Evolutionary conservation across 371 early-diverging fungal genomes (phyloP), one percentile per base, ranked within the genome.

Genomic region (Mortierella sp.): DNA sequence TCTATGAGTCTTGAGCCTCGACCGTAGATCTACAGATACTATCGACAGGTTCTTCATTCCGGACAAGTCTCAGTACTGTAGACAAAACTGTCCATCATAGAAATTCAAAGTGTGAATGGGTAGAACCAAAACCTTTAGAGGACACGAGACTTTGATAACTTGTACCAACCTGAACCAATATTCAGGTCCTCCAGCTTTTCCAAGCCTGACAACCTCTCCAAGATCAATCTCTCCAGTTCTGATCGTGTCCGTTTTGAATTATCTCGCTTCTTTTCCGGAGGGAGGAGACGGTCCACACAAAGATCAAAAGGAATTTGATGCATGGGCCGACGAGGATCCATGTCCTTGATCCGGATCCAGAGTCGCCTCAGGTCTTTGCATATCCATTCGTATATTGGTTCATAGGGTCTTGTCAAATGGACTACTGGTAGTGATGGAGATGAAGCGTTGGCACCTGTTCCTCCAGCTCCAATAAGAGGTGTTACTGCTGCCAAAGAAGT

Each of bases 161-260:
- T 29, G 21, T 58, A 75, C 71, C 75, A 70, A 5, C 62, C 63
- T n/a, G 50, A 55, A 1, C 75, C 75, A 55, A 75, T 70, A 44
- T 70, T 52, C 2, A 75, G 30, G 21, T 28, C 23, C 14, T 62
- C 57, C 30, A 75, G 30, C 19, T 62, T 75, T 16, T 44, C 44
- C 58, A 74, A 44, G 16, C 62, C 70, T 1, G 70, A 69, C 4
- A 74, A 53, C 23, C 60, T 25, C 14, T 74, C 65, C 56, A 74
- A 11, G 14, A 74, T 69, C 64, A 74, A 57, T n/a, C 50, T 64
- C n/a, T 74, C 74, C 53, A 74, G 50, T 1, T n/a, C 37, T 3
- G 74, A 51, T 11, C 50, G 69, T 6, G 69, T 60, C 14, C 68
- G 58, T 4, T 30, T 68, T 14, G 43, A 48, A 26, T 61, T 60